phyloP scores from a whole-genome alignment of 2,329 filamentous ascomycete genomes.

The Metarhizium brunneum region DNA sequence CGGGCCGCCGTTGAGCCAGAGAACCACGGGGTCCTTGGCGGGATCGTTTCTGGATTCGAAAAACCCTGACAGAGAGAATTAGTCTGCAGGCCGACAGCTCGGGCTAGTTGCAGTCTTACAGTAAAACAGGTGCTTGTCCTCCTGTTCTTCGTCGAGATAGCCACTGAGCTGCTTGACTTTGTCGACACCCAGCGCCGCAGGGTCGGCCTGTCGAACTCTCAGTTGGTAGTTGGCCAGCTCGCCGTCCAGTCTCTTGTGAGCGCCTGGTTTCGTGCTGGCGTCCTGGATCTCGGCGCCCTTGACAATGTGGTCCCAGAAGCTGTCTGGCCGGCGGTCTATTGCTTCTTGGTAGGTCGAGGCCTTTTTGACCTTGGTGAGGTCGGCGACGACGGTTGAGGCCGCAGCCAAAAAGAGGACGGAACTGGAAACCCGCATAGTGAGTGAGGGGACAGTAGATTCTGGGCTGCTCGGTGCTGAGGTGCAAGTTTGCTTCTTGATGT shows the following conservation, averaged over 20 bases:
- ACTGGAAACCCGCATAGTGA: no score
- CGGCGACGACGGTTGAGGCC: background rate
- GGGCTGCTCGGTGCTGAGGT: no score
- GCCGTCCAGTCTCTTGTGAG: constrained; percentile 60
- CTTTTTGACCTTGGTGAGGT: background rate
- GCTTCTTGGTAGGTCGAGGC: background rate
- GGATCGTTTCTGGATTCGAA: constrained; percentile 33
- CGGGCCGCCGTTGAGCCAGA: constrained; percentile 40
- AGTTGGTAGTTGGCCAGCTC: constrained; percentile 79
- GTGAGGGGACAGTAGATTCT: no score
- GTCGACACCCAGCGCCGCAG: constrained; percentile 73
- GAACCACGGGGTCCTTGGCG: constrained; percentile 33
- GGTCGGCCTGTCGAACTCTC: constrained; percentile 82
- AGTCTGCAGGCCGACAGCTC: background rate
- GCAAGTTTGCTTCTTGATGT: background rate
- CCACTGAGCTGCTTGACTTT: constrained; percentile 96
- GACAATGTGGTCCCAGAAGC: constrained; percentile 83
- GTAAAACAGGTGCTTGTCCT: constrained; percentile 97
- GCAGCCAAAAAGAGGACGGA: background rate
- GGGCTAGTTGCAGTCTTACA: constrained; percentile 48
- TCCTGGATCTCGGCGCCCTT: constrained; percentile 75
- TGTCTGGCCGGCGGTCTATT: constrained; percentile 56
- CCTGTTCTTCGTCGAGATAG: constrained; percentile 90
- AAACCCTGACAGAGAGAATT: constrained; percentile 51
- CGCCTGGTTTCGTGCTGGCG: constrained; percentile 25